Conservation (phyloP, 306 rosid genomes). For the Lathyrus sativus region DNA sequence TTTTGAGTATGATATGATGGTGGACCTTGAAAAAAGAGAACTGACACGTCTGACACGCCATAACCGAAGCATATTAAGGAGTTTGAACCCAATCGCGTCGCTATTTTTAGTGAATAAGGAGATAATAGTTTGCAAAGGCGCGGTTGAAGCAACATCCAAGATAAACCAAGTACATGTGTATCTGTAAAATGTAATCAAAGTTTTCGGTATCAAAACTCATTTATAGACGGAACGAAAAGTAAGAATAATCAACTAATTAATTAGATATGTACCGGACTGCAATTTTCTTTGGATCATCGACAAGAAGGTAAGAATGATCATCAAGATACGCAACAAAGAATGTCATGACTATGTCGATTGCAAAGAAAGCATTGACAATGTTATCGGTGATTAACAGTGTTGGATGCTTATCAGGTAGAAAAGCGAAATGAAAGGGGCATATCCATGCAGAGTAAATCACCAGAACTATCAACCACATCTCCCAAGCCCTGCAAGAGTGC, state of each 20-base stretch:
- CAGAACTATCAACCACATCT: constrained; percentile 67
- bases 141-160: constrained; percentile 83
- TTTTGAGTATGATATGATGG: not conserved
- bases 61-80: constrained; percentile 79
- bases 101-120: constrained; percentile 56
- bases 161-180: constrained; percentile 85
- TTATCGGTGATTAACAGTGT: constrained; percentile 71
- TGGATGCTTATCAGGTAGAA: constrained; percentile 62
- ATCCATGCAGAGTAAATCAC: constrained; percentile 96
- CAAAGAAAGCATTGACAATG: constrained; percentile 80
- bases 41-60: constrained; percentile 94
- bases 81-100: constrained; percentile 61
- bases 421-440: constrained; percentile 88
- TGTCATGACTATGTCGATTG: constrained; percentile 76
- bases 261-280: constrained; percentile 58
- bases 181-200: constrained; percentile 51
- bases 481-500: constrained; percentile 71
- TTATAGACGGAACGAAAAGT: not conserved
- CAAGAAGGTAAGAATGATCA: constrained; percentile 69
- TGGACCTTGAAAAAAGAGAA: constrained; percentile 80
- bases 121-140: constrained; percentile 74
- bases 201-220: not conserved
- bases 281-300: constrained; percentile 72
- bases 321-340: constrained; percentile 92
- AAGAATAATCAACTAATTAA: not conserved